Evolutionary conservation across 1,139 yeast species (phyloP).

Genomic region (Suhomyces kunorum): DNA sequence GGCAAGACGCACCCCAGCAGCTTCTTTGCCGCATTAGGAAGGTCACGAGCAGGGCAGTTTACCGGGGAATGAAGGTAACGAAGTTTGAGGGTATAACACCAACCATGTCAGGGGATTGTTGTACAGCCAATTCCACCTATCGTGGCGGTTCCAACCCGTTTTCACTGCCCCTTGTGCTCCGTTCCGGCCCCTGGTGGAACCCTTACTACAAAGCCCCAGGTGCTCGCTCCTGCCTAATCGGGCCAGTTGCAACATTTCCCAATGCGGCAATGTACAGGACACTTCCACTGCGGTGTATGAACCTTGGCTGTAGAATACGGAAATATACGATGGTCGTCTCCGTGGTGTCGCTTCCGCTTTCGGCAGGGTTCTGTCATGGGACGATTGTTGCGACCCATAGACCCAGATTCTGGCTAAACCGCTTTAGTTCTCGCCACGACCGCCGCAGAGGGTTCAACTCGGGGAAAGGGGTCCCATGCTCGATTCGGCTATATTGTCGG

Average conservation of each 20-base stretch:
- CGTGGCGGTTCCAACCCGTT: neutral
- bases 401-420: slow-evolving; percentile 1
- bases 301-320: slow-evolving; percentile 7
- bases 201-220: too few relatives aligned
- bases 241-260: slow-evolving; percentile 6
- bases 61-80: too few relatives aligned
- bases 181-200: neutral
- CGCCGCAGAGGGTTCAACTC: too few relatives aligned
- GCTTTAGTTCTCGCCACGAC: too few relatives aligned
- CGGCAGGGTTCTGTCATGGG: neutral
- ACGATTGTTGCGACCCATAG: neutral
- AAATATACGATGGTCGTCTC: slow-evolving; percentile 2
- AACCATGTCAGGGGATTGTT: too few relatives aligned
- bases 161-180: neutral
- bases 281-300: neutral
- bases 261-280: slow-evolving; percentile 1
- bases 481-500: too few relatives aligned
- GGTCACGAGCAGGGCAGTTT: neutral
- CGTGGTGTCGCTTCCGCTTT: neutral
- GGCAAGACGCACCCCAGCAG: slow-evolving; percentile 2
- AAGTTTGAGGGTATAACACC: too few relatives aligned
- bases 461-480: neutral
- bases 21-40: slow-evolving; percentile 1
- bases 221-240: neutral
- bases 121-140: too few relatives aligned